Evolutionary conservation across 805 yeast genomes (phyloP), one percentile per base, ranked within the genome.

Genomic region (Hanseniaspora pseudoguilliermondii): DNA sequence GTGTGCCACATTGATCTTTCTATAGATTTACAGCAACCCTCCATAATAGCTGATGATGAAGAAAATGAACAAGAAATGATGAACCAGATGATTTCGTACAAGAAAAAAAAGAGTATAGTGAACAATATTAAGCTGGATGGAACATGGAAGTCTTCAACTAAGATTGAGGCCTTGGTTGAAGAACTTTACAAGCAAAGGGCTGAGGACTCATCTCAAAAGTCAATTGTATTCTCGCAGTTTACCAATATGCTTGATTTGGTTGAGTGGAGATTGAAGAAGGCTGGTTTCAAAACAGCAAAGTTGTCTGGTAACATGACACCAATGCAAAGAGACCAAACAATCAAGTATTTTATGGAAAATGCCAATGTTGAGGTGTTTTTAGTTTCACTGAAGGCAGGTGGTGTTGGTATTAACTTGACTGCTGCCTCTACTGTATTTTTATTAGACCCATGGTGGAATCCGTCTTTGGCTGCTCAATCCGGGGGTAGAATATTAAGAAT

Each of bases 361-460:
- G 85, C 96, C 0, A 78, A 78, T 46, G 96, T 91, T 41, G 98
- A 93, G 68, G 95, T 93, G 9, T 93, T 93, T 65, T 70, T 93
- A 60, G 98, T 93, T 9, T 88, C 96, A 38, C 76, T 93, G 63
- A 93, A 93, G 66, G 99, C 99, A 0, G 99, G 99, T 61, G 99
- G 99, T 71, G 98, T 93, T 44, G 98, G 98, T 0, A 75, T 93
- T 61, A 93, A 93, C 66, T 74, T 93, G 60, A 91, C 96, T 65
- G 99, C 95, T 64, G 97, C 98, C 0, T 89, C 95, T 2, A 97
- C 91, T 64, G 97, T 93, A 48, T 93, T 93, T 62, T 76, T 93
- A 47, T 75, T 93, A 74, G 99, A 93, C 64, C 97, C 97, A 38
- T 93, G 98, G 98, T 93, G 98, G 97, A 95, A 93, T 66, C 97